A percentile compares a stretch with the other conserved stretches of the same genome.
These are phyloP conservation scores for Hibiscus trionum DNA, from an alignment of 345 rosid species.

Conservation along the genomic window DNA sequence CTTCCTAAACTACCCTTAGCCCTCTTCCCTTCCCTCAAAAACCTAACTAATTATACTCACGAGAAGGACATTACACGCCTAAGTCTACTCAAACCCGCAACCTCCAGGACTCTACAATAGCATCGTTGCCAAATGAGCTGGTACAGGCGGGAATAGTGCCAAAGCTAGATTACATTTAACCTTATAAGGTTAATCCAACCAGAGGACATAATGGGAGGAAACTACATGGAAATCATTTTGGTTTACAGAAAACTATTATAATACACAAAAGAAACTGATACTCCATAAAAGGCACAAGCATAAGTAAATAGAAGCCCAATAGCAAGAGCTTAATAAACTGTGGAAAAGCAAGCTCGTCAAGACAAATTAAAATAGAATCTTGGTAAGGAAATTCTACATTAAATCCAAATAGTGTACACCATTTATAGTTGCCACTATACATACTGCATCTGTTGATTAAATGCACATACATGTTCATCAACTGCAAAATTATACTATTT, in stretches of 20 bases:
- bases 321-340: background rate
- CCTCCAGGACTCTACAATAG: too few species aligned
- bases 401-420: background rate
- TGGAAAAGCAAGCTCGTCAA: background rate
- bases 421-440: conserved; percentile 7
- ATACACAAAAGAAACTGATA: background rate
- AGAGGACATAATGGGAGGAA: background rate
- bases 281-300: background rate
- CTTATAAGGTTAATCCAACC: background rate
- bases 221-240: background rate
- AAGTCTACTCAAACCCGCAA: too few species aligned
- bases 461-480: background rate
- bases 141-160: too few species aligned
- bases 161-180: background rate
- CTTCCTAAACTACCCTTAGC: too few species aligned
- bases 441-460: background rate
- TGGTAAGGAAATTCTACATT: background rate
- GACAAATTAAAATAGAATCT: background rate
- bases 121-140: too few species aligned
- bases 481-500: conserved; percentile 2
- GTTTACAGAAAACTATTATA: background rate
- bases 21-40: too few species aligned
- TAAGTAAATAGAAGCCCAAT: background rate
- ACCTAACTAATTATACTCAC: too few species aligned
- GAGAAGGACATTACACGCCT: too few species aligned